phyloP scores from a whole-genome alignment of 352 stramenopile genomes.

The Phytophthora constricta region DNA sequence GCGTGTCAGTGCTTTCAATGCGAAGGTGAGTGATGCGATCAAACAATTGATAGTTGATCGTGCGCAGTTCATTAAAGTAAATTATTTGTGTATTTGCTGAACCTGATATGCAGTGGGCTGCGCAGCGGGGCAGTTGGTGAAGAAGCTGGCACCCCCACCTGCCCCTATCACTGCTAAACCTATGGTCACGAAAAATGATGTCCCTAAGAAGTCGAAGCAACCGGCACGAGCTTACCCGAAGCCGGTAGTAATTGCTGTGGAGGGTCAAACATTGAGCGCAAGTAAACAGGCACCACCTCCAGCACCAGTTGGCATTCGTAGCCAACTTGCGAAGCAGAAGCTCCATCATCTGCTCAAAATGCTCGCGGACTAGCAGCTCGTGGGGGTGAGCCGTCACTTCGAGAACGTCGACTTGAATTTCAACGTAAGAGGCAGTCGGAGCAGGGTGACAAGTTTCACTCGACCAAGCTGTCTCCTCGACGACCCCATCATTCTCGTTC shows the following conservation, averaged over 20 bases:
- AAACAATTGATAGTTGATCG: too few species aligned
- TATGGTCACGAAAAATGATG: constrained; percentile 10
- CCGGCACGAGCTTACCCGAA: constrained; percentile 26
- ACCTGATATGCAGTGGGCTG: constrained; percentile 45
- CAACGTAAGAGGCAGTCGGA: constrained; percentile 51
- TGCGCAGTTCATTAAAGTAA: too few species aligned
- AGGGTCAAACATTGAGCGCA: constrained; percentile 5
- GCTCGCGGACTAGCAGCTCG: constrained; percentile 4
- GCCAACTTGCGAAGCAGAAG: constrained; percentile 20
- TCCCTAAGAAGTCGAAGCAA: constrained; percentile 16
- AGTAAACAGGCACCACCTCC: constrained; percentile 21
- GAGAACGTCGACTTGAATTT: constrained; percentile 35
- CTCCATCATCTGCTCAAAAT: constrained; percentile 13
- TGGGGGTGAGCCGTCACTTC: constrained; percentile 22
- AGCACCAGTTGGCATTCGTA: constrained; percentile 17
- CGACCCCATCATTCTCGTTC: constrained; percentile 75
- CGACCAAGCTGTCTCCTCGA: constrained; percentile 43
- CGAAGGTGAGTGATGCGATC: constrained; percentile 35
- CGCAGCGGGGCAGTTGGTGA: constrained; percentile 44
- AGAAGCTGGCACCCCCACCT: constrained; percentile 27
- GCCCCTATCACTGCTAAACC: constrained; percentile 13
- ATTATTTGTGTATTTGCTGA: background rate
- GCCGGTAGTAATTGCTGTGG: constrained; percentile 17
- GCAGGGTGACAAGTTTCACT: constrained; percentile 1
- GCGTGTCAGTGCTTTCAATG: constrained; percentile 67